Evolutionary conservation across 2,329 filamentous ascomycete species (phyloP), one percentile per base, ranked within the genome.

Genomic region (Didymella pinodella): DNA sequence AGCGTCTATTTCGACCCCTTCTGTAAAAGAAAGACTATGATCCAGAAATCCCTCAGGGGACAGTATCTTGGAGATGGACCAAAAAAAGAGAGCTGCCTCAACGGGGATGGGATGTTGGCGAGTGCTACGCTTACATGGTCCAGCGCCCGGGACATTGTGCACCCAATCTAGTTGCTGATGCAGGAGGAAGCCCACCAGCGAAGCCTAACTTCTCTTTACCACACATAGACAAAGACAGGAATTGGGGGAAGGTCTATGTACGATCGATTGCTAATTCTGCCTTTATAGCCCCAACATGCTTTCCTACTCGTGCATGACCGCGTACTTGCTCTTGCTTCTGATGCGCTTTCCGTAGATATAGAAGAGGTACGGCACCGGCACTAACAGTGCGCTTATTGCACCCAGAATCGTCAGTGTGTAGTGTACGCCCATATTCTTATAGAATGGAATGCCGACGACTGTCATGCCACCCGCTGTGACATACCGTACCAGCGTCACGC

Each of bases 361-460:
- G 51, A 81, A 81, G 4, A 81, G 62, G 55, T 80, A 80, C 0
- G 80, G 80, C 31, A 80, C 73, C 0, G 78, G 77, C 1, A 76
- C 71, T 22, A 79, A 60, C 4, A 72, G 28, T 12, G 62, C 67
- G 53, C 68, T 73, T 7, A 78, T 65, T 40, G 66, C 68, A 0
- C 65, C 76, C 43, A 78, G 54, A 29, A 77, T 72, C 0, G 75
- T 77, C 28, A 67, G 48, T 2, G 70, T 70, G 41, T 58, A 78
- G 29, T 75, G 72, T 5, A 75, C 72, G 0, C 76, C 77, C 57
- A 78, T 47, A 25, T 78, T 77, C 57, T 70, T 54, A 54, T 79
- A 79, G 53, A 78, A 78, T 0, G 78, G 78, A 2, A 79, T 74
- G 0, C 69, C 70, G 2, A 75, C 77, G 2, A 79, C 66, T 1